Percentiles rank a stretch among this genome's conserved stretches.
phyloP scores from a whole-genome alignment of 1,139 yeast genomes.

The Sugiyamaella pinicola region DNA sequence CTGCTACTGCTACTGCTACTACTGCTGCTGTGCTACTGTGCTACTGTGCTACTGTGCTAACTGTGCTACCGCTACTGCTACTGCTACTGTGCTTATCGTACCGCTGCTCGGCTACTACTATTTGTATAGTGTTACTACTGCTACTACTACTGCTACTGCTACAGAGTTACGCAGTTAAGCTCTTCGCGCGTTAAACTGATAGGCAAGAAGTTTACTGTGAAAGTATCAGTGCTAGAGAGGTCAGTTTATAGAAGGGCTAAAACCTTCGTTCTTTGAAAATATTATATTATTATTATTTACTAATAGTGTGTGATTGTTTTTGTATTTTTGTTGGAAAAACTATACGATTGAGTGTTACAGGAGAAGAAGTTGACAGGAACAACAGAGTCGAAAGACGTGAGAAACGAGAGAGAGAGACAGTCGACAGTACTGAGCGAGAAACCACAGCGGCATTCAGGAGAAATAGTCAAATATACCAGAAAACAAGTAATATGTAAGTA shows the following conservation, averaged over 20 bases:
- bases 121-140: too few species aligned
- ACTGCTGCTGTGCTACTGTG: too few species aligned
- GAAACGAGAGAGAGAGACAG: background rate
- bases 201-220: conserved; percentile 2
- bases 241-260: conserved; percentile 10
- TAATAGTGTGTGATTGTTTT: conserved; percentile 4
- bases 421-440: background rate
- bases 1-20: too few species aligned
- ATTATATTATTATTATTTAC: conserved; percentile 9
- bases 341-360: background rate
- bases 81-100: too few species aligned
- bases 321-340: background rate
- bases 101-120: too few species aligned
- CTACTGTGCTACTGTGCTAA: too few species aligned
- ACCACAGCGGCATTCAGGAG: too few species aligned
- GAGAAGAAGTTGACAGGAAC: too few species aligned
- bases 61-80: too few species aligned
- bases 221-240: background rate
- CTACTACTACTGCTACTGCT: too few species aligned
- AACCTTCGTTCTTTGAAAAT: conserved; percentile 6
- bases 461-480: too few species aligned
- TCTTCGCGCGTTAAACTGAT: conserved; percentile 5
- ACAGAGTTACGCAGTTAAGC: background rate
- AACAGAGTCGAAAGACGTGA: background rate
- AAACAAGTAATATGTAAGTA: background rate